A percentile compares a stretch with the other conserved stretches of the same genome.
These are phyloP conservation scores for Eucalyptus globulus DNA, from an alignment of 345 rosid species.

Conservation along the genomic window DNA sequence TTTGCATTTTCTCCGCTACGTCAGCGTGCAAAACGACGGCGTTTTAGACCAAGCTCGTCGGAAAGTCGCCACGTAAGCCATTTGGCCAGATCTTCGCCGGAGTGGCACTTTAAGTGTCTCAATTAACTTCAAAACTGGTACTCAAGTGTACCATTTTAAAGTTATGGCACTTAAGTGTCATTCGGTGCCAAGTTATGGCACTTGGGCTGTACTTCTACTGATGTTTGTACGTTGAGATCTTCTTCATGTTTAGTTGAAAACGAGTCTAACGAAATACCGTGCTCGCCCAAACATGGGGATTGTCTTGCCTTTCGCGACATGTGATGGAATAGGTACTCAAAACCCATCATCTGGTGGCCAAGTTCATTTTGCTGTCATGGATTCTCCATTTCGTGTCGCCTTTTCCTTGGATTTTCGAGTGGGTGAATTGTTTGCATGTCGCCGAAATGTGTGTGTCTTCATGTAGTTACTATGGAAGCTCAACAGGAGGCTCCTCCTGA, in stretches of 20 bases:
- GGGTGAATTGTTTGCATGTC: background rate
- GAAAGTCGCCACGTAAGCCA: too few species aligned
- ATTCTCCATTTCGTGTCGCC: background rate
- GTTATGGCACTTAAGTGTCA: too few species aligned
- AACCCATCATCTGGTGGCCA: background rate
- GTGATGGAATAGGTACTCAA: constrained; percentile 43
- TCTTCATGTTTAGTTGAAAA: constrained; percentile 40
- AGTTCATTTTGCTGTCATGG: background rate
- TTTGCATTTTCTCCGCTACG: too few species aligned
- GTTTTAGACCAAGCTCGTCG: too few species aligned
- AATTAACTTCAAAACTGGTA: too few species aligned
- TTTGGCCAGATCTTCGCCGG: too few species aligned
- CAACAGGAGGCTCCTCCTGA: constrained; percentile 65
- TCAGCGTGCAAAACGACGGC: too few species aligned
- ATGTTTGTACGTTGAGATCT: background rate
- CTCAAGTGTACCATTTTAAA: too few species aligned
- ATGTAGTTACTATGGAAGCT: constrained; percentile 72
- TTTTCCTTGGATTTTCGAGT: background rate
- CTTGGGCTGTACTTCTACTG: too few species aligned
- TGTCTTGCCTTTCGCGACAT: constrained; percentile 60
- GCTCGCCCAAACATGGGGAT: constrained; percentile 72
- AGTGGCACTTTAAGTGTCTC: too few species aligned
- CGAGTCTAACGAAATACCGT: constrained; percentile 68
- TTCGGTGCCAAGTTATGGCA: too few species aligned
- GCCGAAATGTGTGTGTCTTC: background rate